phyloP scores from a whole-genome alignment of 83 land plant genomes.

The Picea abies region DNA sequence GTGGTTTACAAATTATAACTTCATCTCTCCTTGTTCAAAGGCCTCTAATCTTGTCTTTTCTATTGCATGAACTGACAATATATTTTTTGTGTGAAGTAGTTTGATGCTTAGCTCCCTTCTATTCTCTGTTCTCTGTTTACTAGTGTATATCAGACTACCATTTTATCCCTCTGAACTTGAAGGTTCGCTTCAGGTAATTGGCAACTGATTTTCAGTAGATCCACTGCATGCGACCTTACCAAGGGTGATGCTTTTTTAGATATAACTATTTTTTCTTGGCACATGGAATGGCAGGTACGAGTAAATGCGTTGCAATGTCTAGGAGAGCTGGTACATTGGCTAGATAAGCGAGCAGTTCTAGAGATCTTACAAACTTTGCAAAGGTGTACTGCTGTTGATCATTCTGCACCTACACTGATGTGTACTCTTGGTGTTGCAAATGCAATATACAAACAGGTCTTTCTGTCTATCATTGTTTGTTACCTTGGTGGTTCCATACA shows the following conservation, averaged over 20 bases:
- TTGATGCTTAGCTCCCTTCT: neutral
- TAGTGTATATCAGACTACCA: neutral
- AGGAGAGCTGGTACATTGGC: no score
- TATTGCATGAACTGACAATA: neutral
- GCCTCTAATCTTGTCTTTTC: neutral
- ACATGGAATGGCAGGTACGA: constrained; percentile 18
- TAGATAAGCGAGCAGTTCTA: no score
- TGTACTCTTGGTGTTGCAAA: no score
- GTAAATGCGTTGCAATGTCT: no score
- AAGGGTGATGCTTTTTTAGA: neutral
- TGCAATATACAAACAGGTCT: constrained; percentile 77
- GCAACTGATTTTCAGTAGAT: constrained; percentile 3
- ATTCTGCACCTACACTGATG: no score
- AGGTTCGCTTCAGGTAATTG: neutral
- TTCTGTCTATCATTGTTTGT: neutral
- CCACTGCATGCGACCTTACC: constrained; percentile 5
- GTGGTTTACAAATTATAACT: no score
- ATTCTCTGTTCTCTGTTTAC: neutral
- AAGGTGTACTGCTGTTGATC: no score
- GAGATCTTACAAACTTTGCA: no score
- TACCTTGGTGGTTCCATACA: neutral
- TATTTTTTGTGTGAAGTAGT: neutral
- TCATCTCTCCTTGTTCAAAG: neutral
- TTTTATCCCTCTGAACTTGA: neutral
- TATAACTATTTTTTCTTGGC: neutral